Base-by-base conservation (phyloP, 2,329 filamentous ascomycete species). In the Aphanocladium album region DNA sequence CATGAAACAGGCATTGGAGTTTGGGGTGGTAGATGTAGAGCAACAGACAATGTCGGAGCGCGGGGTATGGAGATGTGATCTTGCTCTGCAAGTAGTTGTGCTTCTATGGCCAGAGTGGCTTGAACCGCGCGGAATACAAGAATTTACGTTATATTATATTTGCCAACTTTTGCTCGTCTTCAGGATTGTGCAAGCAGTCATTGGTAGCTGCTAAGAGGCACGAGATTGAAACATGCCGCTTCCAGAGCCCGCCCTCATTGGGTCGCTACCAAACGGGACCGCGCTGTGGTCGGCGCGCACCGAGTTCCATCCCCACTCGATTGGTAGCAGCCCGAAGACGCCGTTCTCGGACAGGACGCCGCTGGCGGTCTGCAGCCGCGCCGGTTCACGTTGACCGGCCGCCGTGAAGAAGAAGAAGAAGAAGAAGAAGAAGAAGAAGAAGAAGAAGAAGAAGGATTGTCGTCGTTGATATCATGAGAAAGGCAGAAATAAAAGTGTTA, bases 201-300 rank as follows among this genome's bases (percentile, higher is more conserved):
- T 30, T 30, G 30, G 9, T 30, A 9, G 9, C 5, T 9, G 30
- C 30, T 30, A 9, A 30, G 9, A 30, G 30, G 30, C 9, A 9
- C 30, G 5, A 30, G 30, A 30, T 30, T 30, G 12, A 39, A 39
- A 14, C 3, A 5, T 23, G 21, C 14, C 16, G 21, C 43, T 19
- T 47, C 45, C 4, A 23, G 45, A 47, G 19, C 49, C 49, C 5
- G 19, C 49, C 49, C 5, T 39, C 16, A 12, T 16, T 39, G 35
- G 35, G 23, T 30, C 30, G 30, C 30, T 7, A 35, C 30, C n/a
- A 17, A 21, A 47, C 23, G 30, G 33, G 47, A 58, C 56, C 56
- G 56, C 56, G 56, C 56, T 58, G 56, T 21, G 45, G 56, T 16
- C 56, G 56, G 56, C 56, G 56, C 56, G 56, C 56, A 58, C 56